Evolutionary conservation across 1,139 yeast species (phyloP), one percentile per base, ranked within the genome.

Genomic region (Diutina mesorugosa): DNA sequence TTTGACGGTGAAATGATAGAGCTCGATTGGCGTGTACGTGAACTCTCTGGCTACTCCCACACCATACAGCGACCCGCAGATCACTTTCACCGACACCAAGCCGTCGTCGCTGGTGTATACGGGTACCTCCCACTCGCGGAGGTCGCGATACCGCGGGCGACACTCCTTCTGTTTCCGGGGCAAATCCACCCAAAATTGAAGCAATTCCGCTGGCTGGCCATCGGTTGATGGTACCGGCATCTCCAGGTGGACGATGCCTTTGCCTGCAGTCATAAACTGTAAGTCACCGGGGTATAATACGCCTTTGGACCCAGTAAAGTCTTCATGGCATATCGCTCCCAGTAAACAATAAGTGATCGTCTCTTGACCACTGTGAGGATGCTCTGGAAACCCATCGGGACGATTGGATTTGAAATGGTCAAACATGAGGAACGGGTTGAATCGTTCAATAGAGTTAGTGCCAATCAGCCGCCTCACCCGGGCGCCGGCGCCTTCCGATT

Each of bases 181-280:
- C 16, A 48, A n/a, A 16, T 48, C 52, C 1, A 48, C 52, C 52
- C 52, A 48, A n/a, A 48, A 29, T 14, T 29, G 52, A 12, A 30
- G 41, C 38, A 96, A 97, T 50, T 74, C 79, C 47, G 84, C 82
- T 1, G 79, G 72, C 28, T 76, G 67, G 30, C 85, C 87, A 61
- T 81, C 83, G 6, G 75, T 74, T 62, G 76, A 77, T 48, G 77
- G 75, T 38, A 87, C 81, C 12, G 96, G 96, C 83, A 88, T 87
- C 65, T 88, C 95, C 6, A 90, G 80, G 65, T 90, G 96, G 48
- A 88, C 90, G 51, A 90, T 82, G 57, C 96, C 97, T 62, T 78
- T 81, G 58, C 97, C 97, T 8, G 97, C 97, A 58, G 96, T 90
- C 96, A 90, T 90, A 67, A 90, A 90, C 71, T 90, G 97, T 62